Evolutionary conservation across 140 eudicot genomes (phyloP).

Genomic region (Anethum foeniculum): DNA sequence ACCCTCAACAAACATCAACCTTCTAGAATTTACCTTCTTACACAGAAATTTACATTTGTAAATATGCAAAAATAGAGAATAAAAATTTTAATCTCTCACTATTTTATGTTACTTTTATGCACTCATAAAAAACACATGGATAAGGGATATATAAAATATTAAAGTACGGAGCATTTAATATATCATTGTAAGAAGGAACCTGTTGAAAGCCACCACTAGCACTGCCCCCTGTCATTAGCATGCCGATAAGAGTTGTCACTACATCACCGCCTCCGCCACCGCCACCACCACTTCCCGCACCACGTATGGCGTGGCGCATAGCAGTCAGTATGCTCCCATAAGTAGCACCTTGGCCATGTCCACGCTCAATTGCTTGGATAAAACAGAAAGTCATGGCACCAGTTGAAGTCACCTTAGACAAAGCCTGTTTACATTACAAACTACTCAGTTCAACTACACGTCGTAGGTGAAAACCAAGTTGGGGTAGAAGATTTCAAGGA

Average conservation of each 20-base stretch:
- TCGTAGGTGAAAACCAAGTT: background rate
- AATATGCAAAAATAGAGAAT: background rate
- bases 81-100: background rate
- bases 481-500: background rate
- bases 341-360: constrained; percentile 67
- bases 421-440: constrained; percentile 43
- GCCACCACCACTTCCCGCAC: constrained; percentile 32
- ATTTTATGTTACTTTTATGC: background rate
- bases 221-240: constrained; percentile 53
- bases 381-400: constrained; percentile 97
- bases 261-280: constrained; percentile 37
- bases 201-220: constrained; percentile 53
- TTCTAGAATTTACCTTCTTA: background rate
- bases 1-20: background rate
- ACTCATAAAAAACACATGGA: background rate
- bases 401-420: constrained; percentile 84
- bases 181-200: constrained; percentile 28
- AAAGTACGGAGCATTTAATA: background rate
- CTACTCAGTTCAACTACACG: background rate
- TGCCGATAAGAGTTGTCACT: constrained; percentile 35
- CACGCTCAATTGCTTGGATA: constrained; percentile 93
- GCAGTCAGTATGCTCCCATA: constrained; percentile 73
- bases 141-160: background rate
- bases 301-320: constrained; percentile 62
- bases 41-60: background rate